A percentile compares a stretch with the other conserved stretches of the same genome.
These are phyloP conservation scores for Ceratopteris richardii DNA, from an alignment of 75 land plant species.

Conservation along the genomic window DNA sequence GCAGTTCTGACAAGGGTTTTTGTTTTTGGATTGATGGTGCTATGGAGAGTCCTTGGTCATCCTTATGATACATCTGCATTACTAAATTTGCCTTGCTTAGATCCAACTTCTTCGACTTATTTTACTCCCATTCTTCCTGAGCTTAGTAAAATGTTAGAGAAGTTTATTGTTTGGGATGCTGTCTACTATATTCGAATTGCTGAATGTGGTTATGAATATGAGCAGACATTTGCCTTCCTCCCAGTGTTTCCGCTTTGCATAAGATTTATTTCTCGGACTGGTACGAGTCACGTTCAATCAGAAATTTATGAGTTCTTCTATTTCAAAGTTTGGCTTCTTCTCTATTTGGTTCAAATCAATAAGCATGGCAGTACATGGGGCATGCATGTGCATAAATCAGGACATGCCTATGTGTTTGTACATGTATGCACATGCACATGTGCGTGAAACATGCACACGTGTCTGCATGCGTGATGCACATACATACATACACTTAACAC, in stretches of 20 bases:
- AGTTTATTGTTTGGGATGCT: constrained; percentile 74
- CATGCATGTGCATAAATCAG: too few relatives aligned
- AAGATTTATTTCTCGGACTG: constrained; percentile 42
- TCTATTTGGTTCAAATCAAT: too few relatives aligned
- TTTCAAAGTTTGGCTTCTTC: too few relatives aligned
- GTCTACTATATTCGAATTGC: constrained; percentile 87
- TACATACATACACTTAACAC: too few relatives aligned
- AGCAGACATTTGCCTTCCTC: constrained; percentile 82
- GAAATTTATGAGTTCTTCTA: too few relatives aligned
- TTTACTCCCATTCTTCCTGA: background rate
- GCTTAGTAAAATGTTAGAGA: constrained; percentile 44
- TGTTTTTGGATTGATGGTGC: constrained; percentile 33
- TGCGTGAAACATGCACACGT: too few relatives aligned
- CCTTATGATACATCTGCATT: constrained; percentile 89
- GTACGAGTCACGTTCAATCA: constrained; percentile 17
- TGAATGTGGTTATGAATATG: constrained; percentile 92
- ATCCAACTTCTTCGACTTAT: background rate
- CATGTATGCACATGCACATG: too few relatives aligned
- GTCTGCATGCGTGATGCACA: too few relatives aligned
- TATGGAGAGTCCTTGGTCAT: constrained; percentile 49
- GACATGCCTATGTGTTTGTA: too few relatives aligned
- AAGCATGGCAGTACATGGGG: too few relatives aligned
- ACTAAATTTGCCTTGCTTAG: constrained; percentile 55
- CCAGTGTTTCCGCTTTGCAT: constrained; percentile 66
- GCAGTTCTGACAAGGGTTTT: constrained; percentile 56